Conservation (phyloP, 345 rosid genomes). For the Orychophragmus violaceus region DNA sequence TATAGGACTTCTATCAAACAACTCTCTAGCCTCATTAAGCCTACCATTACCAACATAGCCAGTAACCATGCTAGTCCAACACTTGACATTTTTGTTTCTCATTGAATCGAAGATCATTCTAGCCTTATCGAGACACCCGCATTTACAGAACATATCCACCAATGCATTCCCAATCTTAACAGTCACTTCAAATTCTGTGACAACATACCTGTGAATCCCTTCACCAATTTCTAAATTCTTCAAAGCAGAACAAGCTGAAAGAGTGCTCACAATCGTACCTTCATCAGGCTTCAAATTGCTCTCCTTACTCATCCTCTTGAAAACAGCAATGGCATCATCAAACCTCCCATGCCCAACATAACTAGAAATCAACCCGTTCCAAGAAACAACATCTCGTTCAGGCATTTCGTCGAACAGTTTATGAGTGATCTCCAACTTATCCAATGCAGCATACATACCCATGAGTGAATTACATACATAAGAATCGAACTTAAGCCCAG, state of each 20-base stretch:
- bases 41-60: conserved; percentile 53
- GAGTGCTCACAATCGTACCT: conserved; percentile 58
- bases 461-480: conserved; percentile 59
- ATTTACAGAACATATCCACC: conserved; percentile 66
- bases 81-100: conserved; percentile 51
- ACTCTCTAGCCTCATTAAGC: conserved; percentile 51
- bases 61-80: conserved; percentile 69
- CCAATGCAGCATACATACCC: conserved; percentile 57
- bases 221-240: conserved; percentile 49
- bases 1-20: conserved; percentile 64
- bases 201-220: conserved; percentile 42
- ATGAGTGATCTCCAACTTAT: conserved; percentile 26
- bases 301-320: conserved; percentile 40
- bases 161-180: conserved; percentile 53
- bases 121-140: conserved; percentile 53
- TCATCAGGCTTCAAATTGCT: conserved; percentile 46
- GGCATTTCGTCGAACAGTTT: conserved; percentile 72
- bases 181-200: conserved; percentile 38
- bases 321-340: conserved; percentile 45
- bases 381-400: conserved; percentile 54
- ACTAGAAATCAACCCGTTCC: conserved; percentile 65
- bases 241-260: conserved; percentile 58
- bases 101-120: conserved; percentile 40
- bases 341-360: conserved; percentile 47
- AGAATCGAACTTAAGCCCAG: conserved; percentile 51